Base-by-base conservation (phyloP, 2,329 filamentous ascomycete genomes). In the Nothophaeocryptopus gaeumannii region DNA sequence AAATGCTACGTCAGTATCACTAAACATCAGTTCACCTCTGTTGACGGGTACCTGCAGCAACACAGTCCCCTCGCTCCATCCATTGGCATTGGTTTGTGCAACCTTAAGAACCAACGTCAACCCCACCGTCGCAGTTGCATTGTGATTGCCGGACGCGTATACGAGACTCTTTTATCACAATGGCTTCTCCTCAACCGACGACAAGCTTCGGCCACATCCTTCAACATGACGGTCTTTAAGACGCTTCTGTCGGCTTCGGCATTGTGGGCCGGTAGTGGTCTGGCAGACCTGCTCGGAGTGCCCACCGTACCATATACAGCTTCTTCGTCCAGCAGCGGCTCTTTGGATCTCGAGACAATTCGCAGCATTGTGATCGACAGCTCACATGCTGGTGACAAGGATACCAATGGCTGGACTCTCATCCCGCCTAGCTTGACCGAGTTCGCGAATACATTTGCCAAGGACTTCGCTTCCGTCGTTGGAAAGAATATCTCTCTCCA, bases 341-440 rank as follows among this genome's bases (percentile, higher is more conserved):
- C 31, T n/a, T 20, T 53, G 13, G n/a, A 45, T 34, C 38, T 55
- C 2, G 35, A 32, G 7, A 15, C 29, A 7, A 26, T 54, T 5
- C 14, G 44, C 10, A 51, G 33, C 3, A 71, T 81, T 40, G 58
- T 78, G 10, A 72, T 82, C 8, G 73, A 81, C 51, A 48, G 58
- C 2, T 58, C 60, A 3, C 77, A 70, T 59, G 67, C 72, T 1
- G 55, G 72, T 5, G 51, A 63, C 1, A 69, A 71, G 5, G 73
- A 82, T 56, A 62, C 67, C 1, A 47, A 64, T 8, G 78, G 78
- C 15, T 67, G 74, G 53, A 80, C 77, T 0, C 61, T 78, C 12
- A 79, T 80, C 14, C 78, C 78, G 2, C 78, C 77, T 1, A 77
- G 71, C 0, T 63, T 80, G 2, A 58, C 56, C 8, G 67, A 74